Base-by-base conservation (phyloP, 148 eudicot genomes). In the Chenopodium formosanum region DNA sequence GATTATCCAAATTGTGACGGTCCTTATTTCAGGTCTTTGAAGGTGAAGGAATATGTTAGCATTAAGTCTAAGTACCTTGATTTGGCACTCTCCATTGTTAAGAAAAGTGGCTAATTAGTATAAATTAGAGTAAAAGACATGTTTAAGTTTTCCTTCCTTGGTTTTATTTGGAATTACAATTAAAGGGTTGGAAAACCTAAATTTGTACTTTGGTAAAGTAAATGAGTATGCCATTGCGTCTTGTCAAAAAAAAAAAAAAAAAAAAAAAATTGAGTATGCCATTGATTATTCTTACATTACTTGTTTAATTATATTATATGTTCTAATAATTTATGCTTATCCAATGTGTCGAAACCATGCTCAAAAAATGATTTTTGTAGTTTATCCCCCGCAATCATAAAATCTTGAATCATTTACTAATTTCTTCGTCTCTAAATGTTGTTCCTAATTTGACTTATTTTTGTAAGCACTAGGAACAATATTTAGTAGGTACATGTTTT, bases 1-100 rank as follows among this genome's bases (percentile, higher is more conserved):
- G 81, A 56, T 67, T 68, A 88, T 73, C 77, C 67, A 78, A 31
- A 73, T 34, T 78, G 80, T 80, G 64, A 29, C 52, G 70, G 63
- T 12, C 90, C 92, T 56, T 4, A 32, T 20, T 90, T 80, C 27
- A 81, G 78, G 74, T 65, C 88, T 19, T 48, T 90, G 82, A 85
- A 76, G 1, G 89, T 90, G 32, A 88, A 84, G 12, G 97, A 92
- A 77, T 92, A 88, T 80, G 68, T 91, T 9, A n/a, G 81, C 1
- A 80, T 89, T 40, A 92, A 91, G 87, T 70, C 83, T 20, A 84
- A 87, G 70, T 84, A 86, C 79, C 85, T 79, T 56, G 86, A 84
- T 8, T 64, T 74, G 67, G 87, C 91, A 6, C 81, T 91, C 17
- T 84, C 91, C n/a, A 75, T 77, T 32, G 44, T 90, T 13, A 70